phyloP scores from a whole-genome alignment of 2,329 filamentous ascomycete species.

The Pyricularia pennisetigena region DNA sequence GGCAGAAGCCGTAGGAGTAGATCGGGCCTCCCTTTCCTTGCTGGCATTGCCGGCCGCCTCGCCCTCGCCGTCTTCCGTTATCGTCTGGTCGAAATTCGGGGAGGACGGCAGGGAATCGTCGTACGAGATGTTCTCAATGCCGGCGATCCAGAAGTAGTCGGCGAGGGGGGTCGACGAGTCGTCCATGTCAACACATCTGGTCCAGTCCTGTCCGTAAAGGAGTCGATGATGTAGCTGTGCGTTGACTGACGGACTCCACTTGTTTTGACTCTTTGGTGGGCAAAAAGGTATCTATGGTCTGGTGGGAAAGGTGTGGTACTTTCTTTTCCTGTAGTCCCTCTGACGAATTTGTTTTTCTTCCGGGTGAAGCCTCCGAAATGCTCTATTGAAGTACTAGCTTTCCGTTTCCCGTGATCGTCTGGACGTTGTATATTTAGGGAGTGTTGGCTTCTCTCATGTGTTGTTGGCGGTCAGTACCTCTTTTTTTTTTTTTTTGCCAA shows the following conservation, averaged over 20 bases:
- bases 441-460: not conserved
- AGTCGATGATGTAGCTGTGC: not conserved
- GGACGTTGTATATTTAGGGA: not conserved
- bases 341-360: not conserved
- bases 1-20: conserved; percentile 22
- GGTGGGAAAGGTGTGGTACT: not conserved
- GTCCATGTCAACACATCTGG: conserved; percentile 38
- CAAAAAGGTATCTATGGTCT: no score
- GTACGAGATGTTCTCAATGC: conserved; percentile 58
- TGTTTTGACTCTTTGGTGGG: no score
- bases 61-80: conserved; percentile 52
- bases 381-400: not conserved
- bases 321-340: not conserved
- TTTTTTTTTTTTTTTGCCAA: not conserved
- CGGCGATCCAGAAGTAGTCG: conserved; percentile 70
- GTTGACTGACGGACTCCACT: not conserved
- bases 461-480: not conserved
- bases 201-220: not conserved
- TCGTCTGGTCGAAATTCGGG: conserved; percentile 44
- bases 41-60: conserved; percentile 27
- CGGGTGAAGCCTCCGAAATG: not conserved
- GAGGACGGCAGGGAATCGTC: conserved; percentile 38
- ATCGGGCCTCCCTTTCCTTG: not conserved
- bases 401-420: not conserved
- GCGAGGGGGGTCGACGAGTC: conserved; percentile 54